Evolutionary conservation across 1,284 basidiomycete species (phyloP), one percentile per base, ranked within the genome.

Genomic region (Fomitopsis betulina): DNA sequence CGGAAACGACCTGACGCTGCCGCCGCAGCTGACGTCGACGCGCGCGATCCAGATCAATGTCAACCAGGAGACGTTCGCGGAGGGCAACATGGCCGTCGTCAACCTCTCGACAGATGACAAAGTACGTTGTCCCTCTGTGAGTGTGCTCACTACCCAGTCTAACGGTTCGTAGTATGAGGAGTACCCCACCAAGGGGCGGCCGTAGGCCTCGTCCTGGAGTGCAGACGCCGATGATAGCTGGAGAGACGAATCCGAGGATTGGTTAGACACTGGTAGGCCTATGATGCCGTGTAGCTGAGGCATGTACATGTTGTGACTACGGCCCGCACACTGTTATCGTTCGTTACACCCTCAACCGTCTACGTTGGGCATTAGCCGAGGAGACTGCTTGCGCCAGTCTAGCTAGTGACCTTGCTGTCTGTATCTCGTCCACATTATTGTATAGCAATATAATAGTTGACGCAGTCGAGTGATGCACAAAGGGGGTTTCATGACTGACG

Each of bases 61-160:
- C 53, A 38, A 54, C 42, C 53, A 43, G 13, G 53, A 54, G 53
- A 54, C 53, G 42, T 42, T 32, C 39, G 42, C 53, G 15, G 53
- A 54, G 2, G 49, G 32, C 19, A 45, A 38, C 38, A 32, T 42
- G 23, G 53, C 38, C 2, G 27, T 42, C 21, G 38, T 42, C 27
- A 27, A 42, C 42, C 23, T 54, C 25, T 17, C 39, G 35, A 37
- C 13, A 12, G 35, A 37, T n/a, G 53, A 40, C 27, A 54, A 54
- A 45, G 53, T 54, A 32, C 39, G 53, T 32, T n/a, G 15, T 3
- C 30, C 32, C n/a, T 32, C 32, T 37, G 35, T 17, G 17, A 8
- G 32, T 32, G 32, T n/a, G 32, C 49, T 51, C n/a, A 33, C 23
- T 27, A 37, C 49, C 19, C 32, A 51, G 19, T 51, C 49, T 51